Conservation (phyloP, 164 flowering plant species). For the Stephania japonica region DNA sequence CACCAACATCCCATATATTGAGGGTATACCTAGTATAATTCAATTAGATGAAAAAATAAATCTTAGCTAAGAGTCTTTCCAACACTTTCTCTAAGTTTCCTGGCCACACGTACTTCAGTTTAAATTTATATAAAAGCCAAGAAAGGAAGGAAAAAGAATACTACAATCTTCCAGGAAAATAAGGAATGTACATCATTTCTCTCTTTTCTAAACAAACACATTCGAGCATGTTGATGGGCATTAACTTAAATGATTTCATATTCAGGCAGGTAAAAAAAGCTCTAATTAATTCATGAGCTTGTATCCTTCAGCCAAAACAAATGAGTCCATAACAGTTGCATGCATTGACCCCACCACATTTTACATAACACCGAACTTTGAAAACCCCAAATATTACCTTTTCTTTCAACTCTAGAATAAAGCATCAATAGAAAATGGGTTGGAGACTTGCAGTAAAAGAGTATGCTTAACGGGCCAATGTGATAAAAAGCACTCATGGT, state of each 20-base stretch:
- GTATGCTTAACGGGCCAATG: no score
- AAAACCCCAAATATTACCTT: neutral
- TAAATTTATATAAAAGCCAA: no score
- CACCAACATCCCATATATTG: slow-evolving; percentile 99
- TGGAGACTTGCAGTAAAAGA: no score
- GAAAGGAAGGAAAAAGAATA: no score
- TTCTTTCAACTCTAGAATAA: neutral
- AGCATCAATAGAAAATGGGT: no score
- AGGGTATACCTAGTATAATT: slow-evolving; percentile 56
- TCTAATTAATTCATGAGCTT: neutral
- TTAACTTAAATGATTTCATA: no score
- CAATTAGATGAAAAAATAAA: neutral
- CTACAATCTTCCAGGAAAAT: no score
- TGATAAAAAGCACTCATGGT: no score
- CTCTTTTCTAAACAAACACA: no score
- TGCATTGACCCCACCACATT: neutral
- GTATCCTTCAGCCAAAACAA: neutral
- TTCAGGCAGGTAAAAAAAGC: neutral
- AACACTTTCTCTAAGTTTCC: neutral
- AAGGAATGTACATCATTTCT: no score
- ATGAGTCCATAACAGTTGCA: neutral
- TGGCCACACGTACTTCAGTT: no score
- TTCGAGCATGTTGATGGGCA: neutral
- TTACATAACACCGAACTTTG: neutral
- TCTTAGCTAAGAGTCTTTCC: neutral